Conservation (phyloP, 441 rosid genomes). For the Bruguiera hainesii region DNA sequence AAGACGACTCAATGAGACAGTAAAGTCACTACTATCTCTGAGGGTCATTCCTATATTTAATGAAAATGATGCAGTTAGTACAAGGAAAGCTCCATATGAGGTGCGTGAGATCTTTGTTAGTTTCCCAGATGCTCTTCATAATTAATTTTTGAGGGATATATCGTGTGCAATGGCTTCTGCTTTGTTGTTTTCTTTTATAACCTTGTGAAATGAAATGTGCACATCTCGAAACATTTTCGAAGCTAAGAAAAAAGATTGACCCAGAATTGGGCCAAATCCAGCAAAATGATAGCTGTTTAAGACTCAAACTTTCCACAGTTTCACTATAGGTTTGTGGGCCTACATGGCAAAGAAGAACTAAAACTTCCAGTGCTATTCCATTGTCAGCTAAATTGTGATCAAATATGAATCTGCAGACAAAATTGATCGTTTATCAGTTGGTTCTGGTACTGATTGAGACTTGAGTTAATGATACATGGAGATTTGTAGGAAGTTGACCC, state of each 20-base stretch:
- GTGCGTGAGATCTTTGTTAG: conserved; percentile 20
- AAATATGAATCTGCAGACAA: too few species aligned
- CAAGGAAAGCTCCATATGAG: conserved; percentile 83
- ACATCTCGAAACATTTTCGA: too few species aligned
- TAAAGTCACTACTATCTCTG: conserved; percentile 49
- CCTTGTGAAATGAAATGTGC: conserved; percentile 4
- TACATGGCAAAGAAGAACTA: not conserved
- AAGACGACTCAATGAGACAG: conserved; percentile 63
- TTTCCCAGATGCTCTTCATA: too few species aligned
- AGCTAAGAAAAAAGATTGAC: not conserved
- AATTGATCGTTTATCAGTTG: too few species aligned
- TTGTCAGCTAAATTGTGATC: not conserved
- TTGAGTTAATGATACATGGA: not conserved
- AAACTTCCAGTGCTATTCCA: not conserved
- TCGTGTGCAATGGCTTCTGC: too few species aligned
- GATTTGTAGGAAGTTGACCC: not conserved
- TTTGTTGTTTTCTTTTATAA: not conserved
- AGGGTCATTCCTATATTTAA: conserved; percentile 76
- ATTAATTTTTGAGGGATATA: too few species aligned
- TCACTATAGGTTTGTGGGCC: not conserved
- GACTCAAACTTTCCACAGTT: not conserved
- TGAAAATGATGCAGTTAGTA: conserved; percentile 86
- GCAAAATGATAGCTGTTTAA: not conserved
- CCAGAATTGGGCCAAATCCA: not conserved
- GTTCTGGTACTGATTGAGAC: not conserved